A percentile compares a stretch with the other conserved stretches of the same genome.
Conservation (phyloP, 106 monocot genomes). For the Agapanthus africanus region DNA sequence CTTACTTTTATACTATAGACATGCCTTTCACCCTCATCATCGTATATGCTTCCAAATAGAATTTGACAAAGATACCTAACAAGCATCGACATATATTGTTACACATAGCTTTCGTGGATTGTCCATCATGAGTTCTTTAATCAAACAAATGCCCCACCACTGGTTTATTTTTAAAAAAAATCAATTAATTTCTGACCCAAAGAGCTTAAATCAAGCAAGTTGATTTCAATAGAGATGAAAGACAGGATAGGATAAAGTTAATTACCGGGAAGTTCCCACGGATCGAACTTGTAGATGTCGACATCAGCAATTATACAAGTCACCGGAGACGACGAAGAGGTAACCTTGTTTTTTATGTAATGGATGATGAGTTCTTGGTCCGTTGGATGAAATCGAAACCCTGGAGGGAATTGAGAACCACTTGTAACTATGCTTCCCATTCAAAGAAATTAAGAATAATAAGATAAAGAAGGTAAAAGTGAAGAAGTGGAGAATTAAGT, state of each 20-base stretch:
- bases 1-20: no score
- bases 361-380: constrained; percentile 14
- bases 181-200: no score
- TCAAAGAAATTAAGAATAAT: not conserved
- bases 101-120: no score
- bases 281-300: constrained; percentile 18
- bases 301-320: constrained; percentile 13
- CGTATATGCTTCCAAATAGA: no score
- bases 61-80: no score
- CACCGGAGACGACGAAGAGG: not conserved
- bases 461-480: not conserved
- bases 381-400: constrained; percentile 16
- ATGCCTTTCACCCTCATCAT: no score
- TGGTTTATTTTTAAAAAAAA: no score
- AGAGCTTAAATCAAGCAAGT: no score
- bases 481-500: not conserved
- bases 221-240: not conserved
- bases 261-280: constrained; percentile 19
- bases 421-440: not conserved
- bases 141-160: no score
- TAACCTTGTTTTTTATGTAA: constrained; percentile 11
- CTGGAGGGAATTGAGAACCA: constrained; percentile 15
- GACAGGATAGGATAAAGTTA: not conserved
- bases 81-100: no score
- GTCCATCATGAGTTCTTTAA: no score